These are phyloP conservation scores for Picochlorum costavermella DNA, from an alignment of 139 green algal species.

Conservation along the genomic window DNA sequence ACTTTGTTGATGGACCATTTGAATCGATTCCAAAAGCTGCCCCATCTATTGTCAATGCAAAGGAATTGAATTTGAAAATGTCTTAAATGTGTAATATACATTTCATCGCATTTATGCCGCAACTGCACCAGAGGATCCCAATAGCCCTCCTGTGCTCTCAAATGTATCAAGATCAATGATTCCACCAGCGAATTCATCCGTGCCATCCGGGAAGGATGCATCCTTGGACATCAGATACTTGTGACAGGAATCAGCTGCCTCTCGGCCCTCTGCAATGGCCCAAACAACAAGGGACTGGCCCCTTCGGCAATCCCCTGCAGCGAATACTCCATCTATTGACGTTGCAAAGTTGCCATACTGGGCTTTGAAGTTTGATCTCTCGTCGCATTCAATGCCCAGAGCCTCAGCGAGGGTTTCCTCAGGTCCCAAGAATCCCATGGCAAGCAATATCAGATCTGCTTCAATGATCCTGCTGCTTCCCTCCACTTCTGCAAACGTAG, in stretches of 20 bases:
- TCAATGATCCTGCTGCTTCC: constrained; percentile 59
- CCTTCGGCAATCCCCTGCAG: constrained; percentile 87
- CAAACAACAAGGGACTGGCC: constrained; percentile 86
- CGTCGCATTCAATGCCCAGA: constrained; percentile 72
- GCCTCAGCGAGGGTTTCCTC: constrained; percentile 68
- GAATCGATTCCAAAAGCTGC: constrained; percentile 60
- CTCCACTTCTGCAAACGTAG: constrained; percentile 62
- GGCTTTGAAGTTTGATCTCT: constrained; percentile 92
- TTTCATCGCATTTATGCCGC: background rate
- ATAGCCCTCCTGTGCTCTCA: constrained; percentile 11
- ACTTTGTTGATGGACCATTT: constrained; percentile 81
- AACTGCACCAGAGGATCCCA: background rate
- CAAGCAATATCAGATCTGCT: constrained; percentile 85
- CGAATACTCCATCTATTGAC: constrained; percentile 84
- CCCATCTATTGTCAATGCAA: constrained; percentile 91
- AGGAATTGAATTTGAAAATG: constrained; percentile 62
- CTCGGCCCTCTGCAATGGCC: constrained; percentile 87
- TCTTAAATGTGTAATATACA: constrained; percentile 1
- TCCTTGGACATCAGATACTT: constrained; percentile 39
- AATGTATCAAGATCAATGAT: constrained; percentile 5
- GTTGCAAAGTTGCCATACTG: constrained; percentile 83
- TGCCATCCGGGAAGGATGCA: constrained; percentile 17
- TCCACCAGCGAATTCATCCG: constrained; percentile 8
- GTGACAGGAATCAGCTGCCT: constrained; percentile 65
- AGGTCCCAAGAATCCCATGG: constrained; percentile 93